Conservation (phyloP, 768 basidiomycete genomes). For the Hygrophoropsis aurantiaca region DNA sequence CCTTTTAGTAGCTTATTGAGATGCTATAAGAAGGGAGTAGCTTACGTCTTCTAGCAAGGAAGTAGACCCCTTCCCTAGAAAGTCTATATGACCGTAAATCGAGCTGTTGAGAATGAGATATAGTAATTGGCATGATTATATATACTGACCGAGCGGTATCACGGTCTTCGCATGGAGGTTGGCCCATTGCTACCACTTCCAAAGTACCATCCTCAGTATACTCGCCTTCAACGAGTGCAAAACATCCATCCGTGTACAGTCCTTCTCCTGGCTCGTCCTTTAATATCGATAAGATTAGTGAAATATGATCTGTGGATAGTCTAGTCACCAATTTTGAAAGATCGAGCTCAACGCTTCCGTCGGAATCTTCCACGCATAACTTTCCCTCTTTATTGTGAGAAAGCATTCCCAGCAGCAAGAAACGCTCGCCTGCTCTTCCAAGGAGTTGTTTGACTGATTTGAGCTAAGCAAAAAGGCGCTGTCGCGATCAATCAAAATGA, state of each 20-base stretch:
- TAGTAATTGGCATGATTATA: not conserved
- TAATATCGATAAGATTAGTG: slow-evolving; percentile 11
- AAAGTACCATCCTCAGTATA: slow-evolving; percentile 91
- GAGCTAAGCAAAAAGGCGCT: slow-evolving; percentile 48
- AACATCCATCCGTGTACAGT: slow-evolving; percentile 93
- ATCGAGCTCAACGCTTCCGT: slow-evolving; percentile 87
- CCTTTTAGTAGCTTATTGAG: slow-evolving; percentile 5
- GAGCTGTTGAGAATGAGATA: slow-evolving; percentile 49
- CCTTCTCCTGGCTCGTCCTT: slow-evolving; percentile 92
- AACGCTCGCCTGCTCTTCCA: slow-evolving; percentile 85
- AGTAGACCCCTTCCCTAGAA: slow-evolving; percentile 91
- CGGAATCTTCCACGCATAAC: slow-evolving; percentile 89
- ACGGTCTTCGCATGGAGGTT: slow-evolving; percentile 93
- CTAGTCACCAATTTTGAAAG: slow-evolving; percentile 77
- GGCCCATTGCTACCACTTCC: slow-evolving; percentile 90
- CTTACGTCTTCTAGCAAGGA: slow-evolving; percentile 88
- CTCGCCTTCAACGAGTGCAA: slow-evolving; percentile 93
- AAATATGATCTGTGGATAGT: not conserved
- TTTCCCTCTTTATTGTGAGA: slow-evolving; percentile 87
- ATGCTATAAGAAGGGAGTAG: slow-evolving; percentile 2
- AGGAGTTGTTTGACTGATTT: slow-evolving; percentile 95
- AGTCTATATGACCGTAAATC: slow-evolving; percentile 95
- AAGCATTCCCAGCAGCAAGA: slow-evolving; percentile 93
- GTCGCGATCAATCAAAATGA: slow-evolving; percentile 5
- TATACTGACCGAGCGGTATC: slow-evolving; percentile 70